These are phyloP conservation scores for Yamadazyma sp. DNA, from an alignment of 805 yeast species.

Conservation along the genomic window DNA sequence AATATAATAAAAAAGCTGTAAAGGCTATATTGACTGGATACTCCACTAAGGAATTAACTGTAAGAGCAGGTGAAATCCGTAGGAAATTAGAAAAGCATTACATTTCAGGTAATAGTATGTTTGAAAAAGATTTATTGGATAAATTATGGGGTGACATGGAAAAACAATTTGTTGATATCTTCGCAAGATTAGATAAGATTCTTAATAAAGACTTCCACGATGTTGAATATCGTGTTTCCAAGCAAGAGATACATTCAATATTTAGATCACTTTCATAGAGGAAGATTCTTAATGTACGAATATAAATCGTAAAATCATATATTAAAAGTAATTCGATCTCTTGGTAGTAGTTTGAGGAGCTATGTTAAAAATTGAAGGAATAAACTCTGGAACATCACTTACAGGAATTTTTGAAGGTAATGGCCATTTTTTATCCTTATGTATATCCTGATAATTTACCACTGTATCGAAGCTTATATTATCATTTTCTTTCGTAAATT, in stretches of 20 bases:
- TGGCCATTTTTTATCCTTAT: constrained; percentile 43
- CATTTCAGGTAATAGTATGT: constrained; percentile 32
- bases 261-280: constrained; percentile 31
- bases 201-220: constrained; percentile 55
- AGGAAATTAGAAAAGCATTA: constrained; percentile 58
- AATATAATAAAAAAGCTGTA: constrained; percentile 58
- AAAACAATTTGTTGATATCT: constrained; percentile 55
- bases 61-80: constrained; percentile 53
- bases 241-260: constrained; percentile 55
- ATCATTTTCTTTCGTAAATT: constrained; percentile 43
- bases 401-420: constrained; percentile 36
- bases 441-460: constrained; percentile 31
- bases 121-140: constrained; percentile 54
- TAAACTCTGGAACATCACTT: constrained; percentile 21
- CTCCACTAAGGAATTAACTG: constrained; percentile 55
- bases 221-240: constrained; percentile 47
- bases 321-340: constrained; percentile 5
- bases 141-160: constrained; percentile 71
- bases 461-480: constrained; percentile 36
- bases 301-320: background rate
- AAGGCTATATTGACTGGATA: constrained; percentile 54
- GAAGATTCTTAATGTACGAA: background rate
- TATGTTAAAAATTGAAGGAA: constrained; percentile 14
- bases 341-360: too few relatives aligned
- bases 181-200: constrained; percentile 52